These are phyloP conservation scores for Phytopythium delawarense DNA, from an alignment of 352 stramenopile genomes.

Conservation along the genomic window DNA sequence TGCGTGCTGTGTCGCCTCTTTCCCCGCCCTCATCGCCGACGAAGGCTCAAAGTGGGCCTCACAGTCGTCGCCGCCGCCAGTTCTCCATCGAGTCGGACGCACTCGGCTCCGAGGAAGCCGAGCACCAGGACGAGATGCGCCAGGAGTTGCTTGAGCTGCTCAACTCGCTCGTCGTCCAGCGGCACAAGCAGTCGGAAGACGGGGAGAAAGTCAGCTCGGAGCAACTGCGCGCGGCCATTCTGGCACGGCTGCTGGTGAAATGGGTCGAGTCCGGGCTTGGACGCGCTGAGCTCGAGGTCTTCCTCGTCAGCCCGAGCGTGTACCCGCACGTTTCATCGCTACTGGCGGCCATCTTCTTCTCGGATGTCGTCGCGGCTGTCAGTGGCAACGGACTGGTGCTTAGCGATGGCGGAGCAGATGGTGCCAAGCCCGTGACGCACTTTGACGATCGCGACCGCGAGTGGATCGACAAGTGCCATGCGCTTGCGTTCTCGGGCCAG, in stretches of 20 bases:
- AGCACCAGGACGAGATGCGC: constrained; percentile 53
- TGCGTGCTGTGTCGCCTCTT: constrained; percentile 4
- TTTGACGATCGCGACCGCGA: constrained; percentile 78
- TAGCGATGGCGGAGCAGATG: constrained; percentile 7
- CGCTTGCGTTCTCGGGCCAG: constrained; percentile 68
- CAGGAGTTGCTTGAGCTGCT: constrained; percentile 62
- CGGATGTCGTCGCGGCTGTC: constrained; percentile 34
- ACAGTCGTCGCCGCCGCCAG: constrained; percentile 21
- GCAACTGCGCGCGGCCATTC: constrained; percentile 54
- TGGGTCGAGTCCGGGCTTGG: constrained; percentile 78
- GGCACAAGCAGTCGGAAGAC: constrained; percentile 14
- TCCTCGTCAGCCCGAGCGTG: constrained; percentile 54
- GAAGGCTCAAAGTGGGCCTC: neutral
- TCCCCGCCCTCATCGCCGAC: constrained; percentile 1
- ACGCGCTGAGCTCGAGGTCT: constrained; percentile 52
- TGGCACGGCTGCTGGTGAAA: constrained; percentile 76
- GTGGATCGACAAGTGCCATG: constrained; percentile 73
- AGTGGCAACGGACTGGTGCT: neutral
- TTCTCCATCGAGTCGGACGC: constrained; percentile 18
- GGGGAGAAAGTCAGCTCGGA: constrained; percentile 24
- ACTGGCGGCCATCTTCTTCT: constrained; percentile 76
- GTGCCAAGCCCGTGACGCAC: neutral
- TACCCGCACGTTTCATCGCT: constrained; percentile 57
- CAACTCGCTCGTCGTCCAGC: constrained; percentile 54
- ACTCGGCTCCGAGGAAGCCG: constrained; percentile 26